A percentile compares a stretch with the other conserved stretches of the same genome.
These are phyloP conservation scores for Fusarium avenaceum DNA, from an alignment of 2,329 filamentous ascomycete species.

Conservation along the genomic window DNA sequence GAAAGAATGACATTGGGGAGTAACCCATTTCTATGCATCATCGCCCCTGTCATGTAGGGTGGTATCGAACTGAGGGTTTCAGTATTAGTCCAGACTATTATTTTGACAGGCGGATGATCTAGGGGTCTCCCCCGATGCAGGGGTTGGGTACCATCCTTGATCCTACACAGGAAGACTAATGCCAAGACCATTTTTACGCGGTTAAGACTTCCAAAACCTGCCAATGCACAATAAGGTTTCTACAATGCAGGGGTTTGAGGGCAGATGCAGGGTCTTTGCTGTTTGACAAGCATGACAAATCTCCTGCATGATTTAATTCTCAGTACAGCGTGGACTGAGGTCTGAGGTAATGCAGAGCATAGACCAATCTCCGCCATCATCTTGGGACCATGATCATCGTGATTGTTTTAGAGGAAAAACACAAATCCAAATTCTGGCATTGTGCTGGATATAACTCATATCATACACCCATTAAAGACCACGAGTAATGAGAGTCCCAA, in stretches of 20 bases:
- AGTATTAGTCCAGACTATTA: not conserved
- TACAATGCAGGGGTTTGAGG: not conserved
- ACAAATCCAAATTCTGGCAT: too few species aligned
- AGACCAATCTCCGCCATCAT: too few species aligned
- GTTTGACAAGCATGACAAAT: not conserved
- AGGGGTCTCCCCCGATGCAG: not conserved
- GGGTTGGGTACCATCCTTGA: not conserved
- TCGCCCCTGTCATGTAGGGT: not conserved
- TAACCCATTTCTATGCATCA: not conserved
- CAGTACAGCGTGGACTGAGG: too few species aligned
- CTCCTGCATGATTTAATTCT: too few species aligned
- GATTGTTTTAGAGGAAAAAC: too few species aligned
- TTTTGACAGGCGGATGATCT: not conserved
- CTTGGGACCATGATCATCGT: too few species aligned
- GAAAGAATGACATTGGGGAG: not conserved
- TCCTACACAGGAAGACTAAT: not conserved
- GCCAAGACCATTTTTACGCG: not conserved
- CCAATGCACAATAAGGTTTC: slow-evolving; percentile 3
- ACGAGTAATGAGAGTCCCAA: too few species aligned
- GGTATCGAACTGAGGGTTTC: not conserved
- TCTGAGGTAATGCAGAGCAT: too few species aligned
- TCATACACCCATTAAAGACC: too few species aligned
- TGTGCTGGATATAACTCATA: too few species aligned
- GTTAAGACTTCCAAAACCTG: not conserved
- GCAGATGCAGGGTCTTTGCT: not conserved